These are phyloP conservation scores for Apiotrichum mycotoxinovorans DNA, from an alignment of 1,284 basidiomycete species.

Conservation along the genomic window DNA sequence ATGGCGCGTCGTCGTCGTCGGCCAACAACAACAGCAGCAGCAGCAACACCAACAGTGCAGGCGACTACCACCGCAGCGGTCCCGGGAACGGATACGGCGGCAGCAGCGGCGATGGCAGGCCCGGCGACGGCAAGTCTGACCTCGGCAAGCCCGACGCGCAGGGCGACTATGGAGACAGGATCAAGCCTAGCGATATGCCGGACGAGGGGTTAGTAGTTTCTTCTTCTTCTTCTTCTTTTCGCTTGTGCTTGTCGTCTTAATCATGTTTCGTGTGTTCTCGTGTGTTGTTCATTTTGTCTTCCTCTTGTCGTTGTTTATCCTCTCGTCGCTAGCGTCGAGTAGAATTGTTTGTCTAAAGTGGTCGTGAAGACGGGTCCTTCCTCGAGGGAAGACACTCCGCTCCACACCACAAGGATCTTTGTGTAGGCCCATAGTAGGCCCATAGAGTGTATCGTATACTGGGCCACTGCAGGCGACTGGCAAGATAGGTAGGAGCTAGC, in stretches of 20 bases:
- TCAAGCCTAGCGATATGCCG: slow-evolving; percentile 91
- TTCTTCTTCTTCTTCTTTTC: slow-evolving; percentile 9
- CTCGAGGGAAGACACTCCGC: too few species aligned
- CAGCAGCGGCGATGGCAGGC: background rate
- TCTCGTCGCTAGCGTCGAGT: background rate
- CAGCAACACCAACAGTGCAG: background rate
- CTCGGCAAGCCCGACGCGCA: too few species aligned
- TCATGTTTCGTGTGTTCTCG: background rate
- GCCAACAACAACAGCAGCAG: background rate
- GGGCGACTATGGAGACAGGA: slow-evolving; percentile 28
- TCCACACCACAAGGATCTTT: too few species aligned
- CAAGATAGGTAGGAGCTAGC: too few species aligned
- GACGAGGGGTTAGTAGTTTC: slow-evolving; percentile 87
- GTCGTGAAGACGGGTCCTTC: too few species aligned
- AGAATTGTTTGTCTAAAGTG: background rate
- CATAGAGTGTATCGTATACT: too few species aligned
- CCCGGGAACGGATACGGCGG: background rate
- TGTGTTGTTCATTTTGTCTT: background rate
- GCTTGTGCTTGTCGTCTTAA: slow-evolving; percentile 14
- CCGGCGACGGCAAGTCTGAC: background rate
- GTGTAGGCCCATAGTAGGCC: too few species aligned
- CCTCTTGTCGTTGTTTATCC: too few species aligned
- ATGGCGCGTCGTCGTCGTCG: background rate
- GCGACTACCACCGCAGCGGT: background rate
- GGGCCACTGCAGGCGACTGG: too few species aligned